These are phyloP conservation scores for Saposhnikovia divaricata DNA, from an alignment of 129 eudicot species.

Conservation along the genomic window DNA sequence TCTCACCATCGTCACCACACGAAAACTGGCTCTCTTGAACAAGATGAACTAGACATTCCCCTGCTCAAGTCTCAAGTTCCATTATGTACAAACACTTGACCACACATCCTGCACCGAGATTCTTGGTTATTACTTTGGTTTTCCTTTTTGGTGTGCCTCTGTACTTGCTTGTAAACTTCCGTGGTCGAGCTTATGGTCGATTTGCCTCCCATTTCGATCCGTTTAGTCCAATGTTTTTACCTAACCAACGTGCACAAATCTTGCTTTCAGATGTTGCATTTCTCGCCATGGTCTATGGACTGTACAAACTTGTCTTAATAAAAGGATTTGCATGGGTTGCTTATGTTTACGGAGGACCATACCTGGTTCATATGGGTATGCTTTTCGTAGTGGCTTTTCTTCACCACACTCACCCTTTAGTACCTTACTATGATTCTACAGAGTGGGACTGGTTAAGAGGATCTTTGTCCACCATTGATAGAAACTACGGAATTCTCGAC, in stretches of 20 bases:
- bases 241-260: neutral
- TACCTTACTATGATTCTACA: neutral
- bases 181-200: neutral
- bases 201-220: neutral
- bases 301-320: neutral
- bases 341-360: neutral
- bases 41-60: neutral
- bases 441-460: conserved; percentile 1
- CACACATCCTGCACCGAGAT: neutral
- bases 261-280: neutral
- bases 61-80: neutral
- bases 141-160: neutral
- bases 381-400: neutral
- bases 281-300: neutral
- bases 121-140: neutral
- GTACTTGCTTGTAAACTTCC: neutral
- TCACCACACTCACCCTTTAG: neutral
- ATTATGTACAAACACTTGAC: neutral
- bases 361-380: neutral
- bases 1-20: neutral
- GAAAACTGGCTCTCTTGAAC: neutral
- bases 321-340: neutral
- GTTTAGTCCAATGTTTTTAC: conserved; percentile 1
- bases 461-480: neutral
- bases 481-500: neutral